These are phyloP conservation scores for Russula lepida DNA, from an alignment of 768 basidiomycete genomes.

Conservation along the genomic window DNA sequence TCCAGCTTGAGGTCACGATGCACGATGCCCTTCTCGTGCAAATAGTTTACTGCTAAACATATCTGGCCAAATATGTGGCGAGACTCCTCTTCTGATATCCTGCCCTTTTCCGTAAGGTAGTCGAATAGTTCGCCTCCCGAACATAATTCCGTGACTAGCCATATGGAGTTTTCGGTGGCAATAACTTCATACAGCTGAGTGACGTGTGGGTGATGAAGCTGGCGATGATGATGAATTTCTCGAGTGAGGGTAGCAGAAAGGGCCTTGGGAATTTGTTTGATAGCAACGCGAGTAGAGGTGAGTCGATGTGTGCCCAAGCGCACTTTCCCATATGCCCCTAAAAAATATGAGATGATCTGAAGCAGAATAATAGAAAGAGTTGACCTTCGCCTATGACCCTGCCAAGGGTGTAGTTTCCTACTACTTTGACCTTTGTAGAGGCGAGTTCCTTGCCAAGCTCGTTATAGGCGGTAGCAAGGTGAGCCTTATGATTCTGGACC, in stretches of 20 bases:
- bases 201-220: conserved; percentile 91
- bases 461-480: conserved; percentile 93
- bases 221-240: conserved; percentile 97
- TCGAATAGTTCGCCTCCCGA: conserved; percentile 97
- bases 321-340: conserved; percentile 94
- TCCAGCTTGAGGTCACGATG: conserved; percentile 96
- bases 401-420: conserved; percentile 92
- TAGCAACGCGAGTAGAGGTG: conserved; percentile 84
- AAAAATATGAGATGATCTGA: neutral
- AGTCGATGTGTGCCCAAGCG: conserved; percentile 90
- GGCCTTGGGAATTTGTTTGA: conserved; percentile 96
- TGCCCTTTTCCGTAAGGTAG: conserved; percentile 92
- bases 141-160: conserved; percentile 97
- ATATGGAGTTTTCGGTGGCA: conserved; percentile 90
- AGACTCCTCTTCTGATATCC: conserved; percentile 77
- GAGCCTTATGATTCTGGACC: conserved; percentile 63
- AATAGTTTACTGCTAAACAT: conserved; percentile 85
- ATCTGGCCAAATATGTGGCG: conserved; percentile 91
- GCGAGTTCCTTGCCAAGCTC: conserved; percentile 94
- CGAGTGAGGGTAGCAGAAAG: conserved; percentile 87
- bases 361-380: conserved; percentile 20
- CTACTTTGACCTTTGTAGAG: conserved; percentile 81
- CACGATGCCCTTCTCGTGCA: conserved; percentile 88
- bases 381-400: conserved; percentile 92
- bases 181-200: conserved; percentile 97